Percentiles rank a stretch among this genome's conserved stretches.
These are phyloP conservation scores for Candida railenensis DNA, from an alignment of 805 yeast genomes.

Conservation along the genomic window DNA sequence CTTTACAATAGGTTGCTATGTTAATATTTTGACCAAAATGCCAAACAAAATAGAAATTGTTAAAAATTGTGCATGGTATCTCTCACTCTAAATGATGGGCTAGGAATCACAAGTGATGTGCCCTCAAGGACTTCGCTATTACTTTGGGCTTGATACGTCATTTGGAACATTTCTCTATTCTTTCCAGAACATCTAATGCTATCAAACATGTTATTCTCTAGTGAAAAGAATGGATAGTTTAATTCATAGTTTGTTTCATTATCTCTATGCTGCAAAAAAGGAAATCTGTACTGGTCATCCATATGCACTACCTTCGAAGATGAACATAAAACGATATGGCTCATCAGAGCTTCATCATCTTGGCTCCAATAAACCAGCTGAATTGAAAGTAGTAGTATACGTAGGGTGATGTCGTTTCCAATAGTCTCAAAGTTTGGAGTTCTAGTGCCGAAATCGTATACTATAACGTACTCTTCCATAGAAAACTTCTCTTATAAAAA, in stretches of 20 bases:
- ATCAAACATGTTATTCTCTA: neutral
- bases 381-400: too few species aligned
- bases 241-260: neutral
- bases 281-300: too few species aligned
- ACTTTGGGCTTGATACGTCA: neutral
- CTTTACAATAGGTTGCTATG: neutral
- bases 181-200: neutral
- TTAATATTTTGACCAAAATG: neutral
- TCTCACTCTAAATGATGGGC: constrained; percentile 9
- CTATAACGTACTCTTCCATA: constrained; percentile 6
- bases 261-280: neutral
- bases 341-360: too few species aligned
- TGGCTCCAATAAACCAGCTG: too few species aligned
- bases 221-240: neutral
- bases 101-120: constrained; percentile 8
- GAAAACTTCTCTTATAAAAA: constrained; percentile 1
- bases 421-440: constrained; percentile 5
- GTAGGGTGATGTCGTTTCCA: neutral
- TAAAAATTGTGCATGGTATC: too few species aligned
- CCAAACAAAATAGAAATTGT: too few species aligned
- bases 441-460: constrained; percentile 4
- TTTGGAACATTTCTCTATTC: neutral
- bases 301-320: too few species aligned
- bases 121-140: neutral
- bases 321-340: too few species aligned